phyloP scores from a whole-genome alignment of 192 early-diverging fungal species.

The Coemansia sp. region DNA sequence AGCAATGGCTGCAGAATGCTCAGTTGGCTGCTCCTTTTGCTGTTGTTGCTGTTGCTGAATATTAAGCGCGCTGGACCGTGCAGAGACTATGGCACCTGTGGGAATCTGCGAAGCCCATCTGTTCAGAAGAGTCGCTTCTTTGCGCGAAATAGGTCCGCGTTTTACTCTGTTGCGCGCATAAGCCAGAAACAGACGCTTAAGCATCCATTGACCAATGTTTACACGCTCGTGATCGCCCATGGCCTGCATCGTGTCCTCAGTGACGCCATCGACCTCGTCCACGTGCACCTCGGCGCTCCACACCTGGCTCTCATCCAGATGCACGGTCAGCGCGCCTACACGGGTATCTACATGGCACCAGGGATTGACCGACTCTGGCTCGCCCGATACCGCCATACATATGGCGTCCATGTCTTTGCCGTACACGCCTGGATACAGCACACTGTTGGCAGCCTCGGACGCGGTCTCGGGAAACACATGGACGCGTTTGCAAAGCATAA shows the following conservation, averaged over 20 bases:
- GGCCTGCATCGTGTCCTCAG: slow-evolving; percentile 32
- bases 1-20: not conserved
- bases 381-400: slow-evolving; percentile 14
- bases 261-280: slow-evolving; percentile 66
- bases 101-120: slow-evolving; percentile 57
- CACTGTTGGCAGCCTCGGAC: slow-evolving; percentile 60
- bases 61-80: slow-evolving; percentile 6
- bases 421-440: slow-evolving; percentile 35
- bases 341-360: slow-evolving; percentile 95
- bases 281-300: slow-evolving; percentile 91
- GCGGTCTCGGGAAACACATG: slow-evolving; percentile 53
- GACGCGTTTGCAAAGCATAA: slow-evolving; percentile 66
- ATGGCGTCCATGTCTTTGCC: slow-evolving; percentile 49
- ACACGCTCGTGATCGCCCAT: slow-evolving; percentile 47
- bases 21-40: slow-evolving; percentile 18
- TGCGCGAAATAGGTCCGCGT: slow-evolving; percentile 65
- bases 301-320: slow-evolving; percentile 73
- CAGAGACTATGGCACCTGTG: slow-evolving; percentile 32
- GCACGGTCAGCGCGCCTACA: slow-evolving; percentile 84
- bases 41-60: slow-evolving; percentile 15
- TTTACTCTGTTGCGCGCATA: slow-evolving; percentile 77
- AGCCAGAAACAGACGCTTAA: slow-evolving; percentile 47
- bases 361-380: slow-evolving; percentile 75
- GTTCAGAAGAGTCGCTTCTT: slow-evolving; percentile 55
- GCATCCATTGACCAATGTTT: slow-evolving; percentile 56